Conservation (phyloP, 2,329 filamentous ascomycete species). For the Colletotrichum gloeosporioides region DNA sequence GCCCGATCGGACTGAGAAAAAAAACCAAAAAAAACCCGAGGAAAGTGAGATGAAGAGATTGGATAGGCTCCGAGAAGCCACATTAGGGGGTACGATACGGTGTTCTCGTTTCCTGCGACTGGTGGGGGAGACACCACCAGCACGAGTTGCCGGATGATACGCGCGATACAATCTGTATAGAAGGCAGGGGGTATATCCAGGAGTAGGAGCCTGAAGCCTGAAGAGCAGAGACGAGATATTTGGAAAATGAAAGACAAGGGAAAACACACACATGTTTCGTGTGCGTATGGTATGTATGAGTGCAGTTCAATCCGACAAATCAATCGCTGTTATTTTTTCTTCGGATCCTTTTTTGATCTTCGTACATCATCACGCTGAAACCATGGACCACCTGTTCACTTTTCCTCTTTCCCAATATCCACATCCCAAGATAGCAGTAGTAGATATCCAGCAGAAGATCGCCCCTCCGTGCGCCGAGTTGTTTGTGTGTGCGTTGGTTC, state of each 20-base stretch:
- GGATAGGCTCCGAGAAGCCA: not conserved
- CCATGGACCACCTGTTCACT: not conserved
- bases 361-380: not conserved
- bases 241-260: not conserved
- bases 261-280: not conserved
- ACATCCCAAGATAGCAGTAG: not conserved
- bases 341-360: not conserved
- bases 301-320: not conserved
- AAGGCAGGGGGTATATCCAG: not conserved
- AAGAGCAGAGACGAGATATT: not conserved
- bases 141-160: not conserved
- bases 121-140: not conserved
- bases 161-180: not conserved
- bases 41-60: not conserved
- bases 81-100: not conserved
- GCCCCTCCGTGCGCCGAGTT: not conserved
- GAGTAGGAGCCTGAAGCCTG: not conserved
- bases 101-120: not conserved
- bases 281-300: not conserved
- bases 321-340: not conserved
- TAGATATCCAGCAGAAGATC: not conserved
- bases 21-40: not conserved
- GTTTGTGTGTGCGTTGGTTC: not conserved
- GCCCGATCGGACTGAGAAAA: not conserved
- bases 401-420: not conserved